phyloP scores from a whole-genome alignment of 257 asterid genomes.

The Asclepias syriaca region DNA sequence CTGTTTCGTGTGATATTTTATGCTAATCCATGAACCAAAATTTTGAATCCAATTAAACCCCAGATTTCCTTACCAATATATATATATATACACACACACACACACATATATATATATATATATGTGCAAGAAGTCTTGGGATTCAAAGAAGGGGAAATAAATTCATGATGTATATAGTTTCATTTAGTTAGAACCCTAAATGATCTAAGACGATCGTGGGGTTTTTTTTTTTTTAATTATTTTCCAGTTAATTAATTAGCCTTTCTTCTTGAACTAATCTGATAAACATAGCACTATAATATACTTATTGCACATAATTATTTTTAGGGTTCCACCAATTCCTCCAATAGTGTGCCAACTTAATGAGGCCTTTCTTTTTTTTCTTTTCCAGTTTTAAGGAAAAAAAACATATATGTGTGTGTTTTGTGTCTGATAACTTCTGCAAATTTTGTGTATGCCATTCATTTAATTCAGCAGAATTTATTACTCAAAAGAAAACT shows the following conservation, averaged over 20 bases:
- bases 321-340: constrained; percentile 19
- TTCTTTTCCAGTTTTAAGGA: constrained; percentile 11
- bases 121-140: not conserved
- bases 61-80: not conserved
- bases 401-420: no score
- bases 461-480: constrained; percentile 25
- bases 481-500: constrained; percentile 8
- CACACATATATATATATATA: no score
- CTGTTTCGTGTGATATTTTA: constrained; percentile 10
- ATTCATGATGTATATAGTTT: not conserved
- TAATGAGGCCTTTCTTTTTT: not conserved
- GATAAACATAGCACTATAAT: not conserved
- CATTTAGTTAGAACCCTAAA: not conserved
- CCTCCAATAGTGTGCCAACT: constrained; percentile 15
- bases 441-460: not conserved
- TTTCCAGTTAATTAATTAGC: no score
- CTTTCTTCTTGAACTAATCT: not conserved
- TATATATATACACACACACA: not conserved
- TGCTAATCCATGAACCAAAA: constrained; percentile 8
- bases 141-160: not conserved
- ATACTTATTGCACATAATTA: not conserved
- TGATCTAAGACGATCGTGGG: not conserved
- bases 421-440: not conserved
- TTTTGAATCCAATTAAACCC: not conserved
- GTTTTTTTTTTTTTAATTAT: no score